These are phyloP conservation scores for Kregervanrija pseudodelftensis DNA, from an alignment of 805 yeast species.

Conservation along the genomic window DNA sequence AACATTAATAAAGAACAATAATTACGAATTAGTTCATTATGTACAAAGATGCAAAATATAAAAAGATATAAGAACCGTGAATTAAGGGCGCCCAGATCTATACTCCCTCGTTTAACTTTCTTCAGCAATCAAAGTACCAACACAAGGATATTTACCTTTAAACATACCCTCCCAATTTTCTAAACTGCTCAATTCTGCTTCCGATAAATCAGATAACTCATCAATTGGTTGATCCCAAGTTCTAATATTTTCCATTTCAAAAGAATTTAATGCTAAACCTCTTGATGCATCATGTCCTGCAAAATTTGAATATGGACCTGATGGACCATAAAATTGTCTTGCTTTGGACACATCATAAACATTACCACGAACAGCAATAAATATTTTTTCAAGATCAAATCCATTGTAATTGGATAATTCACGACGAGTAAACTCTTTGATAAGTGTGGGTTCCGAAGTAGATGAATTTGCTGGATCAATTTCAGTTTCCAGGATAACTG, in stretches of 20 bases:
- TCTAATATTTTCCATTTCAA: conserved; percentile 59
- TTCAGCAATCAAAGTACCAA: conserved; percentile 61
- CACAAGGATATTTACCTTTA: conserved; percentile 68
- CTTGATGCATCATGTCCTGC: conserved; percentile 96
- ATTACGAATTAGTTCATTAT: too few relatives aligned
- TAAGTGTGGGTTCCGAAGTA: conserved; percentile 21
- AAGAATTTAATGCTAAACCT: conserved; percentile 84
- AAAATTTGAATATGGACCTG: conserved; percentile 89
- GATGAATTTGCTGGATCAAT: conserved; percentile 18
- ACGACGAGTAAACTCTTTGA: conserved; percentile 59
- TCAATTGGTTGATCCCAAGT: conserved; percentile 77
- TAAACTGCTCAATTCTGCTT: conserved; percentile 57
- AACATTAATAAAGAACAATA: too few relatives aligned
- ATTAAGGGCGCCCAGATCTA: too few relatives aligned
- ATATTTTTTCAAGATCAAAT: conserved; percentile 68
- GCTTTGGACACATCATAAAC: conserved; percentile 82
- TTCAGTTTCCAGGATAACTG: conserved; percentile 16
- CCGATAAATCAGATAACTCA: conserved; percentile 49
- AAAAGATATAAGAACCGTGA: too few relatives aligned
- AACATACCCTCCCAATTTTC: conserved; percentile 85
- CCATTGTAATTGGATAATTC: conserved; percentile 76
- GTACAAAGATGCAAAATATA: too few relatives aligned
- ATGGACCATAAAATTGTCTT: conserved; percentile 86
- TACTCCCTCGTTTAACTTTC: background rate
- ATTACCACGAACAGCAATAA: conserved; percentile 76